phyloP scores from a whole-genome alignment of 2,329 filamentous ascomycete genomes.

The Aspergillus calidoustus region DNA sequence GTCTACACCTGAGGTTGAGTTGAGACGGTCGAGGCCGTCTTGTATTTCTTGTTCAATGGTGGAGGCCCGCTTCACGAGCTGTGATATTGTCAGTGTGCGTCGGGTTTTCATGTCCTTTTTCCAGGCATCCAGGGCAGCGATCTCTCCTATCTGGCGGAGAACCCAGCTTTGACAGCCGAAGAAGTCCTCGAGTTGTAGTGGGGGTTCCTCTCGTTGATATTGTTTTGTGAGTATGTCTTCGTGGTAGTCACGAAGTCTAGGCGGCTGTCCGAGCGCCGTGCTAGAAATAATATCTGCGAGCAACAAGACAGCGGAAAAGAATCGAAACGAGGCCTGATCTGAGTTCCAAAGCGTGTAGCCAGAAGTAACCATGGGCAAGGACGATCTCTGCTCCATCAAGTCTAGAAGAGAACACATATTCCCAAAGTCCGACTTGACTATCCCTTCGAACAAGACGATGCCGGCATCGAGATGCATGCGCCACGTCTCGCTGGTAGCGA shows the following conservation, averaged over 20 bases:
- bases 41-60: conserved; percentile 2
- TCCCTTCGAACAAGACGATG: conserved; percentile 37
- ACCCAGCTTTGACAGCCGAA: conserved; percentile 64
- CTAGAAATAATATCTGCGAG: conserved; percentile 44
- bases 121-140: conserved; percentile 59
- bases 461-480: conserved; percentile 40
- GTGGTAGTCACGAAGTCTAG: conserved; percentile 29
- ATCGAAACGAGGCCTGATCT: conserved; percentile 43
- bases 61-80: background rate
- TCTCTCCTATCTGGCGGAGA: conserved; percentile 58
- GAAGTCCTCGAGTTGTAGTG: conserved; percentile 53
- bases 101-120: conserved; percentile 52
- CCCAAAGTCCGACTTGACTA: conserved; percentile 7
- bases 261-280: conserved; percentile 36
- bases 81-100: background rate
- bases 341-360: conserved; percentile 32
- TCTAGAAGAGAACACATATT: background rate
- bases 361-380: conserved; percentile 8
- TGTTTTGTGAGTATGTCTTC: conserved; percentile 32
- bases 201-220: conserved; percentile 24
- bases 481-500: conserved; percentile 32
- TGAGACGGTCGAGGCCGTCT: background rate
- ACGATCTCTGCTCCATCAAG: background rate
- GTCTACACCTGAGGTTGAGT: background rate
- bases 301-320: conserved; percentile 40